Conservation (phyloP, 2,329 filamentous ascomycete species). For the Plectosphaerella plurivora region DNA sequence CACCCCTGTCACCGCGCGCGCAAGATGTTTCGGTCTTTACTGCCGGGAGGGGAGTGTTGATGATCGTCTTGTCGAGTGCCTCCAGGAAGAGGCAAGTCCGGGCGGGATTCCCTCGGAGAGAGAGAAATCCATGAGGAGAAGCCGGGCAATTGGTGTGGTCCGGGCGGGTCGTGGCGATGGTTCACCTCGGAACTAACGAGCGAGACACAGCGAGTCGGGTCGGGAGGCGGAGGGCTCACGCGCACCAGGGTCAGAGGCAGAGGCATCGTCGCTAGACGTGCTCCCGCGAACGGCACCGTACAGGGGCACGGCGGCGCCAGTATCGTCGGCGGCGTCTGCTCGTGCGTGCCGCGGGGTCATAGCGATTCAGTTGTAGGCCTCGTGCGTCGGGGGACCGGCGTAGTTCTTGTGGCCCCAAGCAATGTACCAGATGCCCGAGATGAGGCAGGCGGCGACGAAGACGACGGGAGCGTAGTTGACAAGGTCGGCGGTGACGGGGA, state of each 20-base stretch:
- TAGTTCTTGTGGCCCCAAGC: constrained; percentile 68
- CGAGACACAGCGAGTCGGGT: background rate
- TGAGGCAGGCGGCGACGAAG: constrained; percentile 60
- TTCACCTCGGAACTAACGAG: background rate
- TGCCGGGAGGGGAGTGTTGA: no score
- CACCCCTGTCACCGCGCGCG: no score
- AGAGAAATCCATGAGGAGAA: no score
- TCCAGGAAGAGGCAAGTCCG: no score
- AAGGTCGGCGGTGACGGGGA: constrained; percentile 53
- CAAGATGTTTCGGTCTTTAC: no score
- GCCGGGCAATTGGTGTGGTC: no score
- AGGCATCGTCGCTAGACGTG: background rate
- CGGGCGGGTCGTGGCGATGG: background rate
- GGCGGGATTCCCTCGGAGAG: no score
- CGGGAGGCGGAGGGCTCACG: background rate
- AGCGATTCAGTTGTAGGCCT: constrained; percentile 19
- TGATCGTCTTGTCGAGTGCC: no score
- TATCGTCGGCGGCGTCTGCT: background rate
- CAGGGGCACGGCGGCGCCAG: background rate
- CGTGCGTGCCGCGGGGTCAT: background rate
- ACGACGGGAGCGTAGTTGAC: constrained; percentile 76
- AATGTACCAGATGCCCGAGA: constrained; percentile 64
- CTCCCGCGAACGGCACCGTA: background rate
- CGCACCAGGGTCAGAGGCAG: background rate
- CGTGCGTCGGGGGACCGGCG: constrained; percentile 52